Conservation (phyloP, 2,329 filamentous ascomycete species). For the Trematosphaeria pertusa region DNA sequence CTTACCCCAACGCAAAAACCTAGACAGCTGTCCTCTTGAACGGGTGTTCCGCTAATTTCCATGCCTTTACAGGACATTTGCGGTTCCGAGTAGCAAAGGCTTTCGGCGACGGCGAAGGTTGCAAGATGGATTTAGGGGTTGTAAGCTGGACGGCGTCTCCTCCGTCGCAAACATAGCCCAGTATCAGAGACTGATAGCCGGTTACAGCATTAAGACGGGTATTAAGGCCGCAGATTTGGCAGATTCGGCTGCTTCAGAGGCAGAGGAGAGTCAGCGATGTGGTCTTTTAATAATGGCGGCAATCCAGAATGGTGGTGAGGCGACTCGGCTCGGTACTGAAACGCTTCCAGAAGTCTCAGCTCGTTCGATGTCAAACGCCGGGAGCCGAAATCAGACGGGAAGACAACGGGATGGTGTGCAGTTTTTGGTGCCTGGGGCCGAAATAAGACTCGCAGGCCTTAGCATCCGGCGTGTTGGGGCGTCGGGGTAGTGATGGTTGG, state of each 20-base stretch:
- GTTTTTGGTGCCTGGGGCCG: conserved; percentile 7
- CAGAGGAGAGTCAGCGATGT: conserved; percentile 15
- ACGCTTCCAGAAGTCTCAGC: conserved; percentile 32
- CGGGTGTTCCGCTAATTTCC: no score
- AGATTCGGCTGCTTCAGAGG: conserved; percentile 15
- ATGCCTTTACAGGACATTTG: background rate
- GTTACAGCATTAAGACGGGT: conserved; percentile 22
- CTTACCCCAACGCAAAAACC: no score
- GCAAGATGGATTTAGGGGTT: conserved; percentile 2
- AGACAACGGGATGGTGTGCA: conserved; percentile 7
- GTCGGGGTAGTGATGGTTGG: conserved; percentile 9
- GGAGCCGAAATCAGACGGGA: background rate
- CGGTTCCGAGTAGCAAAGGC: conserved; percentile 1
- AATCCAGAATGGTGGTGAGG: conserved; percentile 4
- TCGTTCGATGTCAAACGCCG: conserved; percentile 20
- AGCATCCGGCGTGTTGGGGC: conserved; percentile 5
- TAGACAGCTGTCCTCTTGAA: no score
- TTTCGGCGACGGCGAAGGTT: conserved; percentile 1
- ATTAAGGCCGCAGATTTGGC: conserved; percentile 18
- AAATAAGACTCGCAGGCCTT: conserved; percentile 5
- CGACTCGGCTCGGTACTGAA: conserved; percentile 22
- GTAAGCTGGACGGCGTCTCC: background rate
- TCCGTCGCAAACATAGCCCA: background rate
- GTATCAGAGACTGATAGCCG: conserved; percentile 16
- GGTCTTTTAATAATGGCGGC: conserved; percentile 13